Evolutionary conservation across 148 eudicot species (phyloP).

Genomic region (Vaccinium vitisidaea): DNA sequence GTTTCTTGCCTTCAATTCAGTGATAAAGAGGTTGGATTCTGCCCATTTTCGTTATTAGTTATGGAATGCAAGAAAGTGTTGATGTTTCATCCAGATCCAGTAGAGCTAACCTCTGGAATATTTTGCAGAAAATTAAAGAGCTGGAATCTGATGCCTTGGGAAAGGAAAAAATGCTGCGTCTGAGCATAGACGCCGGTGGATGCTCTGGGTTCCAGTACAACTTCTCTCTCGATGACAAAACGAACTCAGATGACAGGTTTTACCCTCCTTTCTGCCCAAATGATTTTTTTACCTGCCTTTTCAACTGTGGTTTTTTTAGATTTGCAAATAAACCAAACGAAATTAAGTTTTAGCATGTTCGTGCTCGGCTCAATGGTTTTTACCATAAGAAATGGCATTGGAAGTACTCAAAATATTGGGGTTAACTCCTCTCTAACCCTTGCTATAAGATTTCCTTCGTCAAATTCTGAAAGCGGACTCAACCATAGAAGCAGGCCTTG

Average conservation of each 20-base stretch:
- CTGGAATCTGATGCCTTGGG: conserved; percentile 53
- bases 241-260: conserved; percentile 77
- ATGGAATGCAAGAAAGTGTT: not conserved
- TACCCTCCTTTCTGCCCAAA: not conserved
- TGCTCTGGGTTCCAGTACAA: conserved; percentile 97
- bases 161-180: conserved; percentile 66
- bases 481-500: not conserved
- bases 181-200: conserved; percentile 97
- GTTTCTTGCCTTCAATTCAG: not conserved
- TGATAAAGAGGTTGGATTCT: not conserved
- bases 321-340: not conserved
- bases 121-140: conserved; percentile 79
- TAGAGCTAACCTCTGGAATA: conserved; percentile 18
- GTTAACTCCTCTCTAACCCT: not conserved
- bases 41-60: not conserved
- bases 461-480: not conserved
- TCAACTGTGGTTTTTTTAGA: not conserved
- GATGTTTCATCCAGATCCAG: conserved; percentile 4
- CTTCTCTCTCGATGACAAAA: conserved; percentile 73
- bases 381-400: not conserved
- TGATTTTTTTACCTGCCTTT: not conserved
- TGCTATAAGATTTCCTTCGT: not conserved
- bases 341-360: not conserved
- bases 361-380: not conserved
- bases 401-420: not conserved